These are phyloP conservation scores for Cladophialophora immunda DNA, from an alignment of 2,329 filamentous ascomycete genomes.

Conservation along the genomic window DNA sequence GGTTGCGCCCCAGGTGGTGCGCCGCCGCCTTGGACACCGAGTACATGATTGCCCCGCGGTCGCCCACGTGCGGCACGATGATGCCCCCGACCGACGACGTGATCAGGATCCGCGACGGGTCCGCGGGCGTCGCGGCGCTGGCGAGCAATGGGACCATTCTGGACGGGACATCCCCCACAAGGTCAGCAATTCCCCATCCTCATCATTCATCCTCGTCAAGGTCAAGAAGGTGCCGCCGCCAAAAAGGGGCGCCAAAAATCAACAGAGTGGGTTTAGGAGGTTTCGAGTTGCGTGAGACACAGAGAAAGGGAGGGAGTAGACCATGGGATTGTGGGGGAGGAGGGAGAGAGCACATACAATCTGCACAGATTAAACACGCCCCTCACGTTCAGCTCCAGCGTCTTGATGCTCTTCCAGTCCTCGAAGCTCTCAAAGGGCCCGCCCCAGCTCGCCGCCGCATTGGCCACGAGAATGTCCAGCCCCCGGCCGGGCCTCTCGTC, in stretches of 20 bases:
- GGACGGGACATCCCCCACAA: background rate
- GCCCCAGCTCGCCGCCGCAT: slow-evolving; percentile 36
- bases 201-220: background rate
- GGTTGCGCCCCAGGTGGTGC: slow-evolving; percentile 49
- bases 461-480: slow-evolving; percentile 39
- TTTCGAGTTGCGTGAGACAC: background rate
- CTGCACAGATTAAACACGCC: slow-evolving; percentile 37
- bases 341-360: slow-evolving; percentile 42
- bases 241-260: background rate
- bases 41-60: slow-evolving; percentile 42
- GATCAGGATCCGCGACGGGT: slow-evolving; percentile 30
- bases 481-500: slow-evolving; percentile 11
- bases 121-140: slow-evolving; percentile 12
- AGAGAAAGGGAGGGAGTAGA: background rate
- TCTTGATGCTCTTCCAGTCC: slow-evolving; percentile 33
- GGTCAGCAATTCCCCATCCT: background rate
- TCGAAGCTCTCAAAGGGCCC: slow-evolving; percentile 31
- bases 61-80: slow-evolving; percentile 31
- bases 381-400: slow-evolving; percentile 33
- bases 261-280: no score
- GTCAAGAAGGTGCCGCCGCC: background rate
- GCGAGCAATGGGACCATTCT: slow-evolving; percentile 30
- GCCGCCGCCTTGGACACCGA: slow-evolving; percentile 52
- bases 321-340: no score
- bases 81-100: slow-evolving; percentile 32